Evolutionary conservation across 2,329 filamentous ascomycete genomes (phyloP), one percentile per base, ranked within the genome.

Genomic region (Polychaeton citri): DNA sequence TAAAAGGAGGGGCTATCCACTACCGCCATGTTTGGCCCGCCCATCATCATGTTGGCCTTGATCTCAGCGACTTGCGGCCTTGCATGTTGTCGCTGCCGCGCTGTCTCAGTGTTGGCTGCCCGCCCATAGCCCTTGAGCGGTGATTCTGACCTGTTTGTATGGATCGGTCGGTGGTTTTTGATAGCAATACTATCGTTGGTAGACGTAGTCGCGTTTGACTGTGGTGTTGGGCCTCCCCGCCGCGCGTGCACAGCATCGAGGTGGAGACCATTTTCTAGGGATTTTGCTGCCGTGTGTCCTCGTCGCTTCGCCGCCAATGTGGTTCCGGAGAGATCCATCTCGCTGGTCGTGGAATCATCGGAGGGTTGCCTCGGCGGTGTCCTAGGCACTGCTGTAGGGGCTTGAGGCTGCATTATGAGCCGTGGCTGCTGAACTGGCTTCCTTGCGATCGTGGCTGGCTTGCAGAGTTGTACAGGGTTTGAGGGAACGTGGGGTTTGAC

Each of bases 251-350:
- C 8, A 26, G 21, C 21, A 26, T 20, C 43, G 48, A 60, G 44
- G 38, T 52, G 42, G 32, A 65, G 24, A 37, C 53, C 48, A 7
- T 48, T 50, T 34, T 61, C 58, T 13, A 64, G 51, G 8, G 56
- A 47, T 10, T 54, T 47, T 1, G 58, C 54, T 37, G 54, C 50
- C 31, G 42, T 43, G 30, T 55, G 47, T 15, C 57, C 58, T 42
- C 54, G 44, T 2, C 59, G 51, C 36, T 60, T 61, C 12, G 53
- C 52, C 6, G 59, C 53, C 6, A 63, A 48, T 9, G 58, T 56
- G 1, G 54, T 44, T 15, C 50, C 47, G 31, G 40, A 44, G 21
- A 41, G 16, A 32, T n/a, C 36, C 43, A 30, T 32, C 19, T 38
- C 26, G 40, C 38, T 15, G 34, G 34, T 33, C 44, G 40, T 12